These are phyloP conservation scores for Vaccinium macrocarpon DNA, from an alignment of 148 eudicot species.

Conservation along the genomic window DNA sequence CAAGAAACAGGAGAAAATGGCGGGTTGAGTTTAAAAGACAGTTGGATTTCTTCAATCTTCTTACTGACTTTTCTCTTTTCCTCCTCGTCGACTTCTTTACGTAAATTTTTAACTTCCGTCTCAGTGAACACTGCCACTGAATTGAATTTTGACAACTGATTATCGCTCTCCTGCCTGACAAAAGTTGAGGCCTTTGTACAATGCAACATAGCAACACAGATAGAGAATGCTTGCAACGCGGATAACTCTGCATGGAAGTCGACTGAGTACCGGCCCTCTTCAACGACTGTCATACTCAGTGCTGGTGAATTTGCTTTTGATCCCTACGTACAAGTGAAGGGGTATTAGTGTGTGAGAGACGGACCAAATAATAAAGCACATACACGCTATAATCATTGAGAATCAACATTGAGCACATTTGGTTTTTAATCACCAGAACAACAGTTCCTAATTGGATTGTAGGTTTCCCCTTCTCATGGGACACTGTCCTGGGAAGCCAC, in stretches of 20 bases:
- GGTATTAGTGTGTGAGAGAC: not conserved
- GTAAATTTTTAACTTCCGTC: constrained; percentile 55
- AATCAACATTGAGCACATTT: not conserved
- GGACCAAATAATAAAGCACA: not conserved
- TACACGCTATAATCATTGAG: not conserved
- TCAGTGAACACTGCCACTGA: constrained; percentile 52
- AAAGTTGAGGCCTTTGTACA: constrained; percentile 53
- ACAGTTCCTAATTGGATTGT: not conserved
- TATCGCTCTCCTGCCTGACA: constrained; percentile 43
- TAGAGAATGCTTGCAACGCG: constrained; percentile 80
- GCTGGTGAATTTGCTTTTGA: constrained; percentile 53
- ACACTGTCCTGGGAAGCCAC: not conserved
- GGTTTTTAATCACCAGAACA: not conserved
- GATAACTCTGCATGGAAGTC: constrained; percentile 80
- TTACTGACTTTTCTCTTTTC: constrained; percentile 45
- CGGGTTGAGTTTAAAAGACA: constrained; percentile 64
- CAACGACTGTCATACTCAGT: constrained; percentile 41
- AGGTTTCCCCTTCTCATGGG: not conserved
- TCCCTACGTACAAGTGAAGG: constrained; percentile 44
- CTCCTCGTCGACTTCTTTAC: constrained; percentile 51
- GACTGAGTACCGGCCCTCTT: constrained; percentile 60
- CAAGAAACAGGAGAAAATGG: constrained; percentile 92
- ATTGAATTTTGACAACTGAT: constrained; percentile 42
- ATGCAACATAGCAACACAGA: constrained; percentile 69
- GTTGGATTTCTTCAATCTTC: constrained; percentile 37